A percentile compares a stretch with the other conserved stretches of the same genome.
Conservation (phyloP, 768 basidiomycete genomes). For the Phylloporus arenicola region DNA sequence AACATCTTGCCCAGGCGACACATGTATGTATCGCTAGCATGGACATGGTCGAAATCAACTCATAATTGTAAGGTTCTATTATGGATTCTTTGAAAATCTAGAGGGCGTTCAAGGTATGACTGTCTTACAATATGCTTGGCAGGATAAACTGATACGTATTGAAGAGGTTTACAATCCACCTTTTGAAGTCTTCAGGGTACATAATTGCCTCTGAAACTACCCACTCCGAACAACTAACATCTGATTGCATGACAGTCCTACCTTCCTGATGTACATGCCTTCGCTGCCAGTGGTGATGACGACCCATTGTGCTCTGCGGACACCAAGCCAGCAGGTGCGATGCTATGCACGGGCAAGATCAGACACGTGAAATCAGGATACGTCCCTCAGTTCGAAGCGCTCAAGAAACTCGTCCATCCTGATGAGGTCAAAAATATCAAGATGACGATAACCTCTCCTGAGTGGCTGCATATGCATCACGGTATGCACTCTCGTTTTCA, state of each 20-base stretch:
- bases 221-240: neutral
- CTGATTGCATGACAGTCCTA: slow-evolving; percentile 15
- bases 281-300: slow-evolving; percentile 1
- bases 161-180: slow-evolving; percentile 21
- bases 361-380: slow-evolving; percentile 59
- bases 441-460: slow-evolving; percentile 64
- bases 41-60: neutral
- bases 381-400: slow-evolving; percentile 54
- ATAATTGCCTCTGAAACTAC: too few species aligned
- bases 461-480: slow-evolving; percentile 67
- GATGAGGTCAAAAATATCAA: slow-evolving; percentile 67
- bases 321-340: slow-evolving; percentile 17
- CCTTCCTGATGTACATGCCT: slow-evolving; percentile 22
- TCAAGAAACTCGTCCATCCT: slow-evolving; percentile 51
- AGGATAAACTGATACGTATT: slow-evolving; percentile 1
- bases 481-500: slow-evolving; percentile 32
- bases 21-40: slow-evolving; percentile 12
- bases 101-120: slow-evolving; percentile 22
- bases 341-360: slow-evolving; percentile 50
- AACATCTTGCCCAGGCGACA: slow-evolving; percentile 16
- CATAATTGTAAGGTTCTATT: slow-evolving; percentile 19
- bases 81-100: slow-evolving; percentile 26
- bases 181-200: slow-evolving; percentile 22
- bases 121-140: too few species aligned
- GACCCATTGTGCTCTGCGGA: slow-evolving; percentile 2